Evolutionary conservation across 2,329 filamentous ascomycete species (phyloP).

Genomic region (Triangularia verruculosa): DNA sequence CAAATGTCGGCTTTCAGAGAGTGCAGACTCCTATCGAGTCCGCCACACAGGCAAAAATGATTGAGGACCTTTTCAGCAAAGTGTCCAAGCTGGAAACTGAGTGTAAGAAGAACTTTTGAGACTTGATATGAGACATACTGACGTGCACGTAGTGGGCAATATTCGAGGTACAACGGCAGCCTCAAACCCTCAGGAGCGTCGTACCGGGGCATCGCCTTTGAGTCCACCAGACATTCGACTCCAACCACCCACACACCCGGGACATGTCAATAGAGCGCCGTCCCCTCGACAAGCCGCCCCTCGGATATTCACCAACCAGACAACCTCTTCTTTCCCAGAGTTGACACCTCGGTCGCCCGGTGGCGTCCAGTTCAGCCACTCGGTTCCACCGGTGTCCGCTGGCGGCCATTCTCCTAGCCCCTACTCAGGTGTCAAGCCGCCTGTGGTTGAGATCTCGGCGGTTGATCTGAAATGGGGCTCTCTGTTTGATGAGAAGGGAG

Average conservation of each 20-base stretch:
- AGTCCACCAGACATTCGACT: not conserved
- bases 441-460: constrained; percentile 48
- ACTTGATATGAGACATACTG: not conserved
- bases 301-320: not conserved
- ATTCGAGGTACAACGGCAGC: not conserved
- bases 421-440: not conserved
- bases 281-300: not conserved
- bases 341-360: not conserved
- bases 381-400: not conserved
- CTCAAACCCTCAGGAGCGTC: not conserved
- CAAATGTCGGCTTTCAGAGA: not conserved
- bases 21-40: not conserved
- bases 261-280: not conserved
- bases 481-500: constrained; percentile 66
- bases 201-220: not conserved
- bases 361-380: constrained; percentile 10
- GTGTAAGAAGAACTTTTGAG: not conserved
- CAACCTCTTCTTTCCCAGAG: not conserved
- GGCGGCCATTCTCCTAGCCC: not conserved
- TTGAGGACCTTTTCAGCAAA: not conserved
- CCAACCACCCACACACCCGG: not conserved
- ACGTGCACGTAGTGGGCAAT: not conserved
- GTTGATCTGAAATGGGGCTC: constrained; percentile 73
- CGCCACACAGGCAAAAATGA: not conserved
- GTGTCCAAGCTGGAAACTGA: not conserved